phyloP scores from a whole-genome alignment of 768 basidiomycete genomes.

The Auriscalpium orientale region DNA sequence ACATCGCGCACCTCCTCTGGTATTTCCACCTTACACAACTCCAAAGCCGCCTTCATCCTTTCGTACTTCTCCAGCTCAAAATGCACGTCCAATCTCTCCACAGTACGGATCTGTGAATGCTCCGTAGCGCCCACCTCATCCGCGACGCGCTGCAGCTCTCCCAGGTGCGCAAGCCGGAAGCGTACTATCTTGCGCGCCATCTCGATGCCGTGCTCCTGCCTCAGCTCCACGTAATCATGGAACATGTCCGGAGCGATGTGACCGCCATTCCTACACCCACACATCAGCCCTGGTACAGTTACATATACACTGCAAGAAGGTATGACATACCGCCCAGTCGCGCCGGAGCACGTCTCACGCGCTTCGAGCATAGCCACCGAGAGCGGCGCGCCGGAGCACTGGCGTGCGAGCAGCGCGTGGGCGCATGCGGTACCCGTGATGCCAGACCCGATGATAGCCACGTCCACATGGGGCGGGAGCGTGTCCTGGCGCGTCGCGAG shows the following conservation, averaged over 20 bases:
- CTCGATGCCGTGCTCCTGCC: slow-evolving; percentile 36
- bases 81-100: slow-evolving; percentile 54
- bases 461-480: slow-evolving; percentile 46
- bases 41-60: slow-evolving; percentile 36
- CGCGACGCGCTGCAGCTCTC: slow-evolving; percentile 40
- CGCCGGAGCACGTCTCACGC: slow-evolving; percentile 66
- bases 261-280: slow-evolving; percentile 51
- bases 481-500: slow-evolving; percentile 28
- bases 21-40: slow-evolving; percentile 40
- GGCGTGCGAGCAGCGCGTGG: slow-evolving; percentile 40
- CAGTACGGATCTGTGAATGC: slow-evolving; percentile 48
- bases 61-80: slow-evolving; percentile 34
- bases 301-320: slow-evolving; percentile 7
- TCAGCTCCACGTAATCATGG: slow-evolving; percentile 46
- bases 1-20: slow-evolving; percentile 35
- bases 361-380: slow-evolving; percentile 76
- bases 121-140: slow-evolving; percentile 43
- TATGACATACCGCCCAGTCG: slow-evolving; percentile 49
- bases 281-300: too few relatives aligned
- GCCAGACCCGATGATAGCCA: slow-evolving; percentile 72
- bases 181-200: slow-evolving; percentile 48
- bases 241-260: slow-evolving; percentile 57
- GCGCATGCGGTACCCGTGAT: slow-evolving; percentile 63
- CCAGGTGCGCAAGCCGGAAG: slow-evolving; percentile 54
- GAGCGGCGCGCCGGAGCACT: slow-evolving; percentile 20